Conservation (phyloP, 306 rosid species). For the Cicer arietinum region DNA sequence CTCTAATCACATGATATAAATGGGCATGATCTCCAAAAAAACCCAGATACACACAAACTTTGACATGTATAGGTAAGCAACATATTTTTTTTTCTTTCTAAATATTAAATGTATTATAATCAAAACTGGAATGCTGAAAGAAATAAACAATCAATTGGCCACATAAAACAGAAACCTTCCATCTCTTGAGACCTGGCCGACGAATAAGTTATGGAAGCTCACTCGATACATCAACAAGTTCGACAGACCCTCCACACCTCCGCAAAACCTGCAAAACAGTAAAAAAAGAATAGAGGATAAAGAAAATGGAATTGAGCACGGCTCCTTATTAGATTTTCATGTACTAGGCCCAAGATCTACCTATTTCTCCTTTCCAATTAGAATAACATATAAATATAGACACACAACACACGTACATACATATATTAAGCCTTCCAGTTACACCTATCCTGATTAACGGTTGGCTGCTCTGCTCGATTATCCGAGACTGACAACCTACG, state of each 20-base stretch:
- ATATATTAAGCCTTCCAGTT: no score
- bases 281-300: background rate
- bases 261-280: constrained; percentile 71
- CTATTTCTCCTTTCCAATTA: background rate
- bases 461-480: no score
- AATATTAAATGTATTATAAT: background rate
- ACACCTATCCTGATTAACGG: no score
- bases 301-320: background rate
- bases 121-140: constrained; percentile 25
- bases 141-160: constrained; percentile 21
- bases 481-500: no score
- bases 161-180: constrained; percentile 71
- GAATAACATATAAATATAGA: no score
- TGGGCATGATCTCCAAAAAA: background rate
- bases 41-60: constrained; percentile 18
- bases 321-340: background rate
- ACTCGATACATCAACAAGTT: constrained; percentile 84
- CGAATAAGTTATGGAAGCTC: constrained; percentile 89
- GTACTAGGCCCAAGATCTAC: background rate
- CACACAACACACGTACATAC: no score
- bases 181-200: constrained; percentile 81
- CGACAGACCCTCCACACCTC: constrained; percentile 75
- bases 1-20: constrained; percentile 2
- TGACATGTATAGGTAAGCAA: constrained; percentile 10
- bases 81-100: background rate